Conservation (phyloP, 2,329 filamentous ascomycete genomes). For the Pestalotiopsis sp. region DNA sequence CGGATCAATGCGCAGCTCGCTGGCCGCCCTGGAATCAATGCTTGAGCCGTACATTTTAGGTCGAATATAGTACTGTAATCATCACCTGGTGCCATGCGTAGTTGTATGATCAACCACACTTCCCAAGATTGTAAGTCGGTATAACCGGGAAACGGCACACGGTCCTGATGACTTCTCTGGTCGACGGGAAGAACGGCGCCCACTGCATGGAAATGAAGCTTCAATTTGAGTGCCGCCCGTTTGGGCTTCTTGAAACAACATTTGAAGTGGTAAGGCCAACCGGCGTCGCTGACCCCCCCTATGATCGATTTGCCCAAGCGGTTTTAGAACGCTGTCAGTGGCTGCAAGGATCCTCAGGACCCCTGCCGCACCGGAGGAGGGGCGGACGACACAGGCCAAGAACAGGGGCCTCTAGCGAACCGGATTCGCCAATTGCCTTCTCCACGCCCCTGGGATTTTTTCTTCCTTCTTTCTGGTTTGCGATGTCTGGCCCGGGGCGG, state of each 20-base stretch:
- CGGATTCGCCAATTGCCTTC: background rate
- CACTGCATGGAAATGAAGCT: background rate
- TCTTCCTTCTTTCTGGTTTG: background rate
- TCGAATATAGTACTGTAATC: no score
- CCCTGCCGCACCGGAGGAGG: conserved; percentile 2
- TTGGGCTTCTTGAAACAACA: conserved; percentile 1
- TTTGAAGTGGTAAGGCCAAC: background rate
- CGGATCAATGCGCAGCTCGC: background rate
- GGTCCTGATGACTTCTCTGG: background rate
- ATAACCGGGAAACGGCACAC: background rate
- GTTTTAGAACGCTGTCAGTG: conserved; percentile 12
- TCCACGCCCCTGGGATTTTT: conserved; percentile 3
- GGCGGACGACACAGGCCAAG: background rate
- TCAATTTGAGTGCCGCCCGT: background rate
- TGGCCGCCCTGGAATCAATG: background rate
- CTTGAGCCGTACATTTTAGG: background rate
- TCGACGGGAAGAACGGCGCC: background rate
- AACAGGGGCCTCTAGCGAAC: conserved; percentile 8
- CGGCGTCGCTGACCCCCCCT: background rate
- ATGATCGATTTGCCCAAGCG: conserved; percentile 1
- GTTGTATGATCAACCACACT: no score
- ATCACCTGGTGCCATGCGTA: no score
- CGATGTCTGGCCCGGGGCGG: background rate
- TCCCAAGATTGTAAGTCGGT: background rate
- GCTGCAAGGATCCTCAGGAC: background rate